Base-by-base conservation (phyloP, 768 basidiomycete species). In the Psilocybe tampanensis region DNA sequence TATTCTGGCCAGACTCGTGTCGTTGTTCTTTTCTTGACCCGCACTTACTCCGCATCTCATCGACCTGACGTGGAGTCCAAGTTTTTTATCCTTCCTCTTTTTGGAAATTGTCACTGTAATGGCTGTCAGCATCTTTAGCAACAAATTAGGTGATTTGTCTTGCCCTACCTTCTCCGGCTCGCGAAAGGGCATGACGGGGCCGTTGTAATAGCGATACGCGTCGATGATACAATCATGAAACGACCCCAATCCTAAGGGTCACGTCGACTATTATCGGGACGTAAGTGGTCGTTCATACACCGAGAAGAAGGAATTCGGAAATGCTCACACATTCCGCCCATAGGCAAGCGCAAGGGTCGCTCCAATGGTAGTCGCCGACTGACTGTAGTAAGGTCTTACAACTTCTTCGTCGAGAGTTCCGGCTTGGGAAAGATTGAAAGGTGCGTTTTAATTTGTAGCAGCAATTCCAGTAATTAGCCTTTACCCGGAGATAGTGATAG, bases 191-290 rank as follows among this genome's bases (percentile, higher is more conserved):
- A 17, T 15, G 26, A 29, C 2, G 26, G 26, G 2, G 19, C 29
- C 32, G 47, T 48, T 48, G 17, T 48, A n/a, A 48, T 29, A n/a
- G 47, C 47, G 4, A 19, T 32, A 29, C 26, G 29, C 8, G 26
- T 48, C 7, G 29, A 48, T 18, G 26, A 48, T 48, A 53, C 52
- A 21, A 29, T 53, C 24, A 53, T 53, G n/a, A 42, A 53, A 26
- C 52, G 44, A 19, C 44, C 52, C 8, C 52, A 19, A 42, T 53
- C 15, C 21, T 29, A 22, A 24, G 24, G n/a, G n/a, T n/a, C 23
- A 53, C 52, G 12, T 32, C 52, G 6, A 53, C 52, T 32, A 29
- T 44, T 17, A 33, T 19, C 17, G 44, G 52, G 52, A 53, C 52
- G 52, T 53, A 32, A 44, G 52, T 53, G n/a, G n/a, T n/a, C 15